Evolutionary conservation across 352 stramenopile genomes (phyloP), one percentile per base, ranked within the genome.

Genomic region (Globisporangium acanthophoron): DNA sequence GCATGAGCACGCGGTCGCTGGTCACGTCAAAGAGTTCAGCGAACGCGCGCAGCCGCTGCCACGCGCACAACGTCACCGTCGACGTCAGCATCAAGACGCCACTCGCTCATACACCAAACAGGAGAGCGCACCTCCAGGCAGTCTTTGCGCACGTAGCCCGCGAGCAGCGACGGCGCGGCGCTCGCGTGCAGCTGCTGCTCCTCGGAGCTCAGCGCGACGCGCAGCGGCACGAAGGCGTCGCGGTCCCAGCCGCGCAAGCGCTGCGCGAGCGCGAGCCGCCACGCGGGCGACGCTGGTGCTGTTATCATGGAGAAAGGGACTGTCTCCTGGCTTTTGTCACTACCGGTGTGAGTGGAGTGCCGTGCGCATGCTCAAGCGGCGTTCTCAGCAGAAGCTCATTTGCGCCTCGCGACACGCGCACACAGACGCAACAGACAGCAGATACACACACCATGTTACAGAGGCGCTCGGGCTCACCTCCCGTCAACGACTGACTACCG

Each of bases 201-300:
- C 18, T 66, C 56, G 6, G 45, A 47, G 31, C 61, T 73, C 31
- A 89, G 71, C 58, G 71, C 66, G n/a, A 87, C 66, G 18, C 70
- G 66, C 58, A 90, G 67, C 39, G 80, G 74, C 41, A 76, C 64
- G 54, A 81, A 87, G 5, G 58, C 64, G 33, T 72, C 63, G 3
- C 57, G 71, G 33, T 59, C 77, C 77, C 76, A 90, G 35, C 61
- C 70, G 41, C 64, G 71, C 24, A 76, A 62, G 40, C 76, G 69
- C 44, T 62, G 57, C 16, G 87, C 52, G 5, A 90, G 60, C 43
- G 60, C 53, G 46, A 47, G 59, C 21, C 58, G 58, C 4, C 43
- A 50, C 39, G n/a, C 18, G 8, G 31, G 15, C 31, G 35, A 7
- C 16, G 54, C 11, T 21, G 33, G 8, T 3, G 47, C 18, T 44